Percentiles rank a stretch among this genome's conserved stretches.
Evolutionary conservation across 345 rosid genomes (phyloP).

Genomic region (Barbarea vulgaris): DNA sequence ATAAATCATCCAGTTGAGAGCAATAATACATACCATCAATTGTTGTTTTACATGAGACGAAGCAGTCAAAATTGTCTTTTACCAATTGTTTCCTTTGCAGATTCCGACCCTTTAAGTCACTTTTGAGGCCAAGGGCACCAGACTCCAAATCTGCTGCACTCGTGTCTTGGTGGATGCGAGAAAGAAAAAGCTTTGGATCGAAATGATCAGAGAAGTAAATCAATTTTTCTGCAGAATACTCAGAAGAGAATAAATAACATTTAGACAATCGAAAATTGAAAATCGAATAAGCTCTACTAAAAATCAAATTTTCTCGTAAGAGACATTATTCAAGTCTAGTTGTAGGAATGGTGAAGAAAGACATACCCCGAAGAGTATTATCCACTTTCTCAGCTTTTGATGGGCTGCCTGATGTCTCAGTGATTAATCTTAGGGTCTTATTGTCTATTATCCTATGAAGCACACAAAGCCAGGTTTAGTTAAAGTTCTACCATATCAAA

Average conservation of each 20-base stretch:
- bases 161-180: conserved; percentile 84
- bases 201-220: conserved; percentile 85
- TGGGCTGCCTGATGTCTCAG: conserved; percentile 66
- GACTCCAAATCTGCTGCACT: conserved; percentile 86
- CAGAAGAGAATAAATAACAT: neutral
- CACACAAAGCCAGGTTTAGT: conserved; percentile 23
- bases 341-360: conserved; percentile 9
- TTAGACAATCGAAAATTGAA: neutral
- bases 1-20: conserved; percentile 22
- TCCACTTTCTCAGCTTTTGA: conserved; percentile 68
- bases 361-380: conserved; percentile 69
- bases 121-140: conserved; percentile 92
- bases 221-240: conserved; percentile 74
- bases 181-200: conserved; percentile 89
- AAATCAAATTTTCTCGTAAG: neutral
- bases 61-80: conserved; percentile 96
- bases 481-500: conserved; percentile 3
- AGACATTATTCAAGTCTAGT: conserved; percentile 3
- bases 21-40: conserved; percentile 77
- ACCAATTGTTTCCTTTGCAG: conserved; percentile 94
- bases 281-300: neutral
- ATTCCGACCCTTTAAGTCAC: conserved; percentile 91
- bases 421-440: conserved; percentile 79
- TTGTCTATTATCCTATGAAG: conserved; percentile 82
- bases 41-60: conserved; percentile 98